Evolutionary conservation across 495 filamentous ascomycete species (phyloP).

Genomic region (Talaromyces wortmannii): DNA sequence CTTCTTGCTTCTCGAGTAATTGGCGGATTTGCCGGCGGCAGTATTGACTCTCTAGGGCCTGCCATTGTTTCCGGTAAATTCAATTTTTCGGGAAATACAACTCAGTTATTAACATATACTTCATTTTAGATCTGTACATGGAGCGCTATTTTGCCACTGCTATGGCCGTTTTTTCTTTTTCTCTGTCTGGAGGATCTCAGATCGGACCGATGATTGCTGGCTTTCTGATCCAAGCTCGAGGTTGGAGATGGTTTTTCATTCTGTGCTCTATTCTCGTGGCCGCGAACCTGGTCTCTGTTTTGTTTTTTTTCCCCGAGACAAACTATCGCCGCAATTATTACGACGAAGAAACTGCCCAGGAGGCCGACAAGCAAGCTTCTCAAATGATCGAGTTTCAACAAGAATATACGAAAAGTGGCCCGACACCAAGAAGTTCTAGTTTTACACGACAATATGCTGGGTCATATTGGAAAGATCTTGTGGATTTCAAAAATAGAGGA

Average conservation of each 20-base stretch:
- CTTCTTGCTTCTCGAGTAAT: slow-evolving; percentile 21
- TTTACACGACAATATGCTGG: background rate
- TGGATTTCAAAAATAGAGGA: slow-evolving; percentile 9
- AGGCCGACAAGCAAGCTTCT: slow-evolving; percentile 4
- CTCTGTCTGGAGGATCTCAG: slow-evolving; percentile 28
- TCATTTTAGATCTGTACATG: slow-evolving; percentile 21
- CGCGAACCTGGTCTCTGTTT: slow-evolving; percentile 19
- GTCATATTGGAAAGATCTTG: slow-evolving; percentile 21
- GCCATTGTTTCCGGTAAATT: slow-evolving; percentile 27
- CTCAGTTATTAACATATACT: background rate
- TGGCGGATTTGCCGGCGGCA: slow-evolving; percentile 27
- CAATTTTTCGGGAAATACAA: background rate
- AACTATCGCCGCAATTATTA: slow-evolving; percentile 7
- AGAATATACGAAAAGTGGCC: background rate
- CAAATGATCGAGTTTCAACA: background rate
- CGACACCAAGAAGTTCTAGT: background rate
- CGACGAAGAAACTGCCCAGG: slow-evolving; percentile 14
- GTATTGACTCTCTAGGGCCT: slow-evolving; percentile 29
- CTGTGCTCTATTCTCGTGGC: slow-evolving; percentile 22
- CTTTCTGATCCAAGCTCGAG: slow-evolving; percentile 19
- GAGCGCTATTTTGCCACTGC: slow-evolving; percentile 32
- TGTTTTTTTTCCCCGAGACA: slow-evolving; percentile 24
- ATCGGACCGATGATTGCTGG: slow-evolving; percentile 24
- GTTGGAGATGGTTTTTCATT: slow-evolving; percentile 29
- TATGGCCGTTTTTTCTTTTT: slow-evolving; percentile 29